A percentile compares a stretch with the other conserved stretches of the same genome.
Conservation (phyloP, 139 green algal genomes). For the Chlorella sp. region DNA sequence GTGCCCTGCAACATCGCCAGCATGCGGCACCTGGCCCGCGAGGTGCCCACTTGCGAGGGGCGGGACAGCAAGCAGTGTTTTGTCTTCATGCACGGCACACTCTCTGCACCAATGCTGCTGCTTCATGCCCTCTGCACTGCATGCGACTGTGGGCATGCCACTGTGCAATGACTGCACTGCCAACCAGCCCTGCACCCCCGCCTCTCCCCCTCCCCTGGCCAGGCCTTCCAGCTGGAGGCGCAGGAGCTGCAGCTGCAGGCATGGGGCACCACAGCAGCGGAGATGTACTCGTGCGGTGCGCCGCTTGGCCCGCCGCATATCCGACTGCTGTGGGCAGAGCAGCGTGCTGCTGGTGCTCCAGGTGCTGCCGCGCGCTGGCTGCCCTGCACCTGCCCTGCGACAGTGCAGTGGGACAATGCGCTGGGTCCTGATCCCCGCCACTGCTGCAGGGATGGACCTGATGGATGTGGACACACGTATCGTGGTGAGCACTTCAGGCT, state of each 20-base stretch:
- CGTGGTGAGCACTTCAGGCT: slow-evolving; percentile 32
- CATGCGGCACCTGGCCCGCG: slow-evolving; percentile 49
- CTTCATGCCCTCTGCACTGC: too few relatives aligned
- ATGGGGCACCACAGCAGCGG: slow-evolving; percentile 68
- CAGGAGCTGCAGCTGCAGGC: slow-evolving; percentile 83
- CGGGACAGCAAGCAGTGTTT: not conserved
- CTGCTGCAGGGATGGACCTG: slow-evolving; percentile 1
- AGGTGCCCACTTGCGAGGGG: slow-evolving; percentile 25
- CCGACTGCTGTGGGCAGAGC: too few relatives aligned
- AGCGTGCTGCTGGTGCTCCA: not conserved
- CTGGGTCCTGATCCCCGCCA: not conserved
- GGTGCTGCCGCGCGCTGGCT: not conserved
- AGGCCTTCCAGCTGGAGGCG: slow-evolving; percentile 58
- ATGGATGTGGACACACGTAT: slow-evolving; percentile 29
- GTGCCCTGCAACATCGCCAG: slow-evolving; percentile 67
- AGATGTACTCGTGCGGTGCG: slow-evolving; percentile 60
- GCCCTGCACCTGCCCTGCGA: not conserved
- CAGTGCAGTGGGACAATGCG: not conserved
- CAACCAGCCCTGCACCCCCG: not conserved
- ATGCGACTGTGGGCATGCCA: too few relatives aligned
- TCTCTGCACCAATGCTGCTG: not conserved
- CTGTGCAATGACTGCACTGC: not conserved
- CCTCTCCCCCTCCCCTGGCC: not conserved
- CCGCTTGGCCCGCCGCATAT: too few relatives aligned
- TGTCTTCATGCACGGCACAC: not conserved